Evolutionary conservation across 129 eudicot species (phyloP).

Genomic region (Artemisia tridentata): DNA sequence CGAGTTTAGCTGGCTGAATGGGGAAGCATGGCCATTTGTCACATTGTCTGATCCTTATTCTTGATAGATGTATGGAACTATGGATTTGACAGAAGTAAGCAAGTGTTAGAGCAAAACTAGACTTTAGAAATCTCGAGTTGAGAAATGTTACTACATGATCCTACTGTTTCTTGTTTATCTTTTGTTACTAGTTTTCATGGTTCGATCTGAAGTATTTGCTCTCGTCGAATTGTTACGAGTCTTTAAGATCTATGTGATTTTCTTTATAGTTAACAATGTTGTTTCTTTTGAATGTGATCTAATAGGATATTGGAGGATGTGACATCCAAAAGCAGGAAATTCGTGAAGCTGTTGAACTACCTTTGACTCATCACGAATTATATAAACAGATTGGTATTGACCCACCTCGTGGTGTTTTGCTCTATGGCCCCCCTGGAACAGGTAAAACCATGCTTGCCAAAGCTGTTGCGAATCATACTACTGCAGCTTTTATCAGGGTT

Average conservation of each 20-base stretch:
- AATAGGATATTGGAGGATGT: slow-evolving; percentile 57
- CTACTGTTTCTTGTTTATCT: slow-evolving; percentile 1
- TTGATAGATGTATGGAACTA: too few relatives aligned
- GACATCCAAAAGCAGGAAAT: slow-evolving; percentile 58
- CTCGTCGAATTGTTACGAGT: background rate
- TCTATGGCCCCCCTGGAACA: slow-evolving; percentile 55
- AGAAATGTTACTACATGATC: background rate
- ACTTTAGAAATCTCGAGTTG: slow-evolving; percentile 7
- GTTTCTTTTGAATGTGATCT: background rate
- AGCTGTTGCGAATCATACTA: slow-evolving; percentile 50
- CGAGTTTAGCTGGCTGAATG: too few relatives aligned
- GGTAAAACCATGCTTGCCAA: slow-evolving; percentile 56
- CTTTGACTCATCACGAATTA: slow-evolving; percentile 45
- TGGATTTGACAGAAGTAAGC: too few relatives aligned
- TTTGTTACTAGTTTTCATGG: slow-evolving; percentile 16
- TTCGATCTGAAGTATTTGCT: background rate
- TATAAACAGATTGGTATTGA: slow-evolving; percentile 52
- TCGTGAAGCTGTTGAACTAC: slow-evolving; percentile 54
- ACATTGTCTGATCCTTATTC: too few relatives aligned
- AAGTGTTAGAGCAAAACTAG: background rate
- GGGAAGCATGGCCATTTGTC: too few relatives aligned
- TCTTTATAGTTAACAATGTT: slow-evolving; percentile 2
- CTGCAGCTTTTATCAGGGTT: slow-evolving; percentile 45
- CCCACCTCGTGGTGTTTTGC: slow-evolving; percentile 53
- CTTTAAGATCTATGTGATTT: background rate